These are phyloP conservation scores for Lithospermum erythrorhizon DNA, from an alignment of 257 asterid species.

Conservation along the genomic window DNA sequence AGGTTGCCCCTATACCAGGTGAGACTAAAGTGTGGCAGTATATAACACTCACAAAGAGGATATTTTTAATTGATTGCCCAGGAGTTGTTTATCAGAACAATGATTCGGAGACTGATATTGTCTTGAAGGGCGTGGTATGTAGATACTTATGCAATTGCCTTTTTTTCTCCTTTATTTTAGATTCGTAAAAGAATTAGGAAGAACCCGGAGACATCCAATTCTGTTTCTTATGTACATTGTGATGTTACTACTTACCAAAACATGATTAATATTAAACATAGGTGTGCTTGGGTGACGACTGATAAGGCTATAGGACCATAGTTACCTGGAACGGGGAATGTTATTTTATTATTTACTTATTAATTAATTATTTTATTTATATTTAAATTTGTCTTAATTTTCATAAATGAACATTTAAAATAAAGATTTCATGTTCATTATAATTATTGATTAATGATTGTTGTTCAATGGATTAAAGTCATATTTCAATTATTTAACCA, in stretches of 20 bases:
- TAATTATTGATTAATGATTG: too few relatives aligned
- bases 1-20: constrained; percentile 97
- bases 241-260: neutral
- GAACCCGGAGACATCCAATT: neutral
- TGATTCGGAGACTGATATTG: constrained; percentile 84
- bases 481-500: too few relatives aligned
- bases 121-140: constrained; percentile 97
- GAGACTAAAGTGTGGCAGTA: constrained; percentile 99
- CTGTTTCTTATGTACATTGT: too few relatives aligned
- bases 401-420: too few relatives aligned
- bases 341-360: too few relatives aligned
- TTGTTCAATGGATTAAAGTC: too few relatives aligned
- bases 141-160: neutral
- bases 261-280: neutral
- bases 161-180: too few relatives aligned
- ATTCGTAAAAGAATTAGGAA: neutral
- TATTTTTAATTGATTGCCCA: constrained; percentile 92
- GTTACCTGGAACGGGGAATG: too few relatives aligned
- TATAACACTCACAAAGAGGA: constrained; percentile 80
- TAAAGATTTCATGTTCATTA: too few relatives aligned
- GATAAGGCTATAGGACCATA: too few relatives aligned
- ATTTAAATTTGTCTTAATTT: too few relatives aligned
- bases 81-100: constrained; percentile 83
- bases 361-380: too few relatives aligned
- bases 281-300: neutral